Evolutionary conservation across 805 yeast species (phyloP).

Genomic region (Yamadazyma nakazawae): DNA sequence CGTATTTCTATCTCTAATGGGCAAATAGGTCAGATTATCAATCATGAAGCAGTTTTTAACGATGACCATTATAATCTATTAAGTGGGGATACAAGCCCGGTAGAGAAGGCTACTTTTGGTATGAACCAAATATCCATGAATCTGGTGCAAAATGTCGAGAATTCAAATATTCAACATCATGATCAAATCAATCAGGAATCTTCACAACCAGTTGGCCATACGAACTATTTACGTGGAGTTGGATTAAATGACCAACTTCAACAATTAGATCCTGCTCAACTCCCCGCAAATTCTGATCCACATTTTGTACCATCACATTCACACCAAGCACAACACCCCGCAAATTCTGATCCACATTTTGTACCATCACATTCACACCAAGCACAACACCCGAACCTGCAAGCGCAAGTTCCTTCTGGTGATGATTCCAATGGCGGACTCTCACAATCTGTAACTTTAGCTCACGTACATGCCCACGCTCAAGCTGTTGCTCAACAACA

Average conservation of each 20-base stretch:
- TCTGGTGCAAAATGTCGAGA: not conserved
- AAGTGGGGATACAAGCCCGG: slow-evolving; percentile 9
- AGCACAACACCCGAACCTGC: too few relatives aligned
- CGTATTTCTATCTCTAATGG: slow-evolving; percentile 82
- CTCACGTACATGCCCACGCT: too few relatives aligned
- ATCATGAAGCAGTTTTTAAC: slow-evolving; percentile 38
- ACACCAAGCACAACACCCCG: too few relatives aligned
- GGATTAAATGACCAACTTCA: slow-evolving; percentile 1
- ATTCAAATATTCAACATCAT: not conserved
- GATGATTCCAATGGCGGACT: too few relatives aligned
- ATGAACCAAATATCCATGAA: not conserved
- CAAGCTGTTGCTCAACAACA: too few relatives aligned
- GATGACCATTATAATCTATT: slow-evolving; percentile 19
- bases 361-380: too few relatives aligned
- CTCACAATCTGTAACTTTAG: too few relatives aligned
- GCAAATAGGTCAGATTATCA: slow-evolving; percentile 72
- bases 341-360: too few relatives aligned
- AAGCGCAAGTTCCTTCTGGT: too few relatives aligned
- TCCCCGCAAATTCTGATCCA: not conserved
- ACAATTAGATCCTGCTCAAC: not conserved
- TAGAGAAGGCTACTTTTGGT: not conserved
- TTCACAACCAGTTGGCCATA: not conserved
- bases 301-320: not conserved
- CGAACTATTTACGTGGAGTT: not conserved
- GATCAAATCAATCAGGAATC: not conserved